A percentile compares a stretch with the other conserved stretches of the same genome.
These are phyloP conservation scores for Piromyces finnis DNA, from an alignment of 192 early-diverging fungal species.

Conservation along the genomic window DNA sequence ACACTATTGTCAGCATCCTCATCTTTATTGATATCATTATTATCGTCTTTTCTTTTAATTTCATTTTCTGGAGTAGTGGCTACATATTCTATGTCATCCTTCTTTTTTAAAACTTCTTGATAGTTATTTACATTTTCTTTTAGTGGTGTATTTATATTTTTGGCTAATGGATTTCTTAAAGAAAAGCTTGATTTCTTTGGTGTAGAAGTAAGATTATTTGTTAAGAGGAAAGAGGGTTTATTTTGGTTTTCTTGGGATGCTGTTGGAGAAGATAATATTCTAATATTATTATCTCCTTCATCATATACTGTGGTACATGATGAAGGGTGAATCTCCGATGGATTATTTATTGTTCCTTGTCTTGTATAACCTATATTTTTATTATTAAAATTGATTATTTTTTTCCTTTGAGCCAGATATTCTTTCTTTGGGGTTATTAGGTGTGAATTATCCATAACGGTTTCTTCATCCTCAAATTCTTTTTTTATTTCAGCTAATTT, in stretches of 20 bases:
- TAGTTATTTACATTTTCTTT: not conserved
- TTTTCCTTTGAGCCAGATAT: no score
- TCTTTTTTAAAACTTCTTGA: not conserved
- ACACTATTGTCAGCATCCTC: no score
- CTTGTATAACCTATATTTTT: not conserved
- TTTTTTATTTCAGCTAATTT: not conserved
- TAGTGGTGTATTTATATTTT: not conserved
- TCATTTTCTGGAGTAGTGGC: no score
- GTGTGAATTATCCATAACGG: no score
- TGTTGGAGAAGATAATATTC: not conserved
- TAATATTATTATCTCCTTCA: not conserved
- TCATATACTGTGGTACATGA: not conserved
- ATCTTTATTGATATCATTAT: not conserved
- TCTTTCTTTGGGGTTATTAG: no score
- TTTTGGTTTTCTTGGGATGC: not conserved
- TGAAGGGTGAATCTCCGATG: not conserved
- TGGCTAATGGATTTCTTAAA: not conserved
- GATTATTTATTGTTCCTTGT: not conserved
- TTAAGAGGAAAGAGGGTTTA: not conserved
- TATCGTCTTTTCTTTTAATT: not conserved
- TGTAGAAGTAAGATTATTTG: not conserved
- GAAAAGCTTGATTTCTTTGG: not conserved
- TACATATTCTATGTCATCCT: no score
- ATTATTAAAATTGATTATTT: not conserved
- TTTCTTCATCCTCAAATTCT: not conserved